phyloP scores from a whole-genome alignment of 306 rosid genomes.

The Quercus mongolica region DNA sequence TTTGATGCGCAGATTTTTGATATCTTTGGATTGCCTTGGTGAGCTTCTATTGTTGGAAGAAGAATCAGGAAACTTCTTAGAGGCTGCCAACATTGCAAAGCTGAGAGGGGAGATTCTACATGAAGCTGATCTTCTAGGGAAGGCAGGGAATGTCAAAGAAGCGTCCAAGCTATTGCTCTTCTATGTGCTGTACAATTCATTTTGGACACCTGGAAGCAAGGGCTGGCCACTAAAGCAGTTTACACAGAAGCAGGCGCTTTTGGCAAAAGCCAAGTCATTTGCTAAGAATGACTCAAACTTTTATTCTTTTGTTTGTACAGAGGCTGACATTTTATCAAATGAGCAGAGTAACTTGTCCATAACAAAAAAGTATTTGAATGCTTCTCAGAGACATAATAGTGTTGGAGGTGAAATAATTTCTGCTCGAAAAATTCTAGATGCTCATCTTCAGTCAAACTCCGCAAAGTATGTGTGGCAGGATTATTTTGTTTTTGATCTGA shows the following conservation, averaged over 20 bases:
- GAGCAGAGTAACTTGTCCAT: constrained; percentile 14
- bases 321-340: constrained; percentile 44
- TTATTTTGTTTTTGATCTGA: constrained; percentile 23
- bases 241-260: constrained; percentile 37
- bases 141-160: constrained; percentile 45
- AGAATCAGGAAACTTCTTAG: constrained; percentile 58
- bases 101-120: constrained; percentile 42
- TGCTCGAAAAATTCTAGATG: constrained; percentile 55
- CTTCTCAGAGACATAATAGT: constrained; percentile 34
- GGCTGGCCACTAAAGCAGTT: constrained; percentile 72
- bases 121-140: constrained; percentile 48
- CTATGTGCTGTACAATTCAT: constrained; percentile 53
- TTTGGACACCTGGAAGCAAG: constrained; percentile 59
- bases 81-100: constrained; percentile 57
- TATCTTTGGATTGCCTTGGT: constrained; percentile 34
- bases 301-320: constrained; percentile 35
- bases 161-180: constrained; percentile 42
- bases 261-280: constrained; percentile 42
- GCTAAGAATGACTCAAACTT: constrained; percentile 40
- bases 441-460: constrained; percentile 39
- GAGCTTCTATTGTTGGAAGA: constrained; percentile 67
- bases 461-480: constrained; percentile 41
- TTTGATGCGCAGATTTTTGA: constrained; percentile 54
- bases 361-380: constrained; percentile 27
- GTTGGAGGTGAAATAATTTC: constrained; percentile 52